phyloP scores from a whole-genome alignment of 2,329 filamentous ascomycete genomes.

The Elsinoe fawcettii region DNA sequence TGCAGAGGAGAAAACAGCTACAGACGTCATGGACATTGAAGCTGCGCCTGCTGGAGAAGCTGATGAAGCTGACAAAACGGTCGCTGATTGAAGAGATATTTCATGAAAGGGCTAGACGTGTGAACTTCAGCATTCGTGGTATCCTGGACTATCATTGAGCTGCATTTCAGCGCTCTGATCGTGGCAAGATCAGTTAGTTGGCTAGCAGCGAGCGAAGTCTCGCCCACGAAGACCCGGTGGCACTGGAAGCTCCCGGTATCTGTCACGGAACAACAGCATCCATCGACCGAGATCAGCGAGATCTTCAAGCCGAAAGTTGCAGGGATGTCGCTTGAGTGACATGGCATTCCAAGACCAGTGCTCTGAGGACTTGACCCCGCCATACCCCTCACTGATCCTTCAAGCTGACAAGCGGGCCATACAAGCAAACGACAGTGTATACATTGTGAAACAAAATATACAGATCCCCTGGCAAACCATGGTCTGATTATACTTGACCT shows the following conservation, averaged over 20 bases:
- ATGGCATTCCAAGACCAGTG: neutral
- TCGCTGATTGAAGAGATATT: neutral
- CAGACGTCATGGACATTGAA: slow-evolving; percentile 20
- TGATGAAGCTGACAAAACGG: slow-evolving; percentile 17
- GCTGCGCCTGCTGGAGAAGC: slow-evolving; percentile 17
- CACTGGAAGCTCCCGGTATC: neutral
- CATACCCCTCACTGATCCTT: neutral
- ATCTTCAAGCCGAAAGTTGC: neutral
- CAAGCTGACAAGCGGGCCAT: neutral
- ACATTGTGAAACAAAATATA: neutral
- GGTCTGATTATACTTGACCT: neutral
- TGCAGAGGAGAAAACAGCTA: slow-evolving; percentile 16
- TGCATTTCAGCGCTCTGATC: too few relatives aligned
- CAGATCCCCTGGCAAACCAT: neutral
- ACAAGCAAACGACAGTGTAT: neutral
- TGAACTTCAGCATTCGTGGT: too few relatives aligned
- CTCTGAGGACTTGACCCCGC: neutral
- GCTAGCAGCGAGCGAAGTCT: too few relatives aligned
- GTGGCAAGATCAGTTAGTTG: too few relatives aligned
- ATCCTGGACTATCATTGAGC: too few relatives aligned
- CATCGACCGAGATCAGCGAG: neutral
- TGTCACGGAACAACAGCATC: neutral
- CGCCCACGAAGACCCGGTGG: too few relatives aligned
- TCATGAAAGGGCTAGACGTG: neutral
- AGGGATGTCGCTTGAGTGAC: neutral